Evolutionary conservation across 2,329 filamentous ascomycete genomes (phyloP).

Genomic region (Aspergillus transmontanensis): DNA sequence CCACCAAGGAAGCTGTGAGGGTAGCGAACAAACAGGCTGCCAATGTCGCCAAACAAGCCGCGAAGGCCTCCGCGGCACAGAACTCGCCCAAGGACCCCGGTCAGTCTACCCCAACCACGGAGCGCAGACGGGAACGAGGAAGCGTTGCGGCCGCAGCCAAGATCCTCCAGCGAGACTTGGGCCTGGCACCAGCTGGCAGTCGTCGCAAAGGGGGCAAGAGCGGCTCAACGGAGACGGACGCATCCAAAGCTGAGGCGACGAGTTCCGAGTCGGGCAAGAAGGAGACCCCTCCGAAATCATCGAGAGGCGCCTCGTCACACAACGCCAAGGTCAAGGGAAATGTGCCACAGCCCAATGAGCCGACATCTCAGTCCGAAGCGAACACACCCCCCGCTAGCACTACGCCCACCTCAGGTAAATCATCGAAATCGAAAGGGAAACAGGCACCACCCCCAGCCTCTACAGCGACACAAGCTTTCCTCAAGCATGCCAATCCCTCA

Average conservation of each 20-base stretch:
- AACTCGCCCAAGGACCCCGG: slow-evolving; percentile 27
- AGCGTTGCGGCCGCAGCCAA: slow-evolving; percentile 57
- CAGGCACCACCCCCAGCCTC: slow-evolving; percentile 24
- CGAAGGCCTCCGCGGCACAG: slow-evolving; percentile 19
- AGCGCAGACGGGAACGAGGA: slow-evolving; percentile 57
- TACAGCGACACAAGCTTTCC: slow-evolving; percentile 59
- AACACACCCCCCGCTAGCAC: slow-evolving; percentile 19
- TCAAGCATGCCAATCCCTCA: slow-evolving; percentile 83
- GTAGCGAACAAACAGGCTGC: slow-evolving; percentile 51
- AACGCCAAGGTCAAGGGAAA: slow-evolving; percentile 19
- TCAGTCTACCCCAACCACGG: slow-evolving; percentile 38
- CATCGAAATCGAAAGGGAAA: slow-evolving; percentile 34
- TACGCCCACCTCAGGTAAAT: slow-evolving; percentile 22
- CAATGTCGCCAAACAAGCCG: slow-evolving; percentile 34
- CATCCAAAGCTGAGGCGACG: slow-evolving; percentile 25
- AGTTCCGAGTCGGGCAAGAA: slow-evolving; percentile 27
- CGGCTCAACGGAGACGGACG: slow-evolving; percentile 25
- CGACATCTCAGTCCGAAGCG: slow-evolving; percentile 20
- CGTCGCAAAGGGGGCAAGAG: slow-evolving; percentile 43
- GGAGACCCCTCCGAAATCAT: slow-evolving; percentile 22
- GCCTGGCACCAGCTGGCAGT: slow-evolving; percentile 51
- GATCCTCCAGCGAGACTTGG: slow-evolving; percentile 65
- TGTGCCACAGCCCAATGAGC: slow-evolving; percentile 28
- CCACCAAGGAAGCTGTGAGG: slow-evolving; percentile 64
- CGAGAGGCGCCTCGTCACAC: slow-evolving; percentile 19